Conservation (phyloP, 768 basidiomycete species). For the Termitomyces sp. region DNA sequence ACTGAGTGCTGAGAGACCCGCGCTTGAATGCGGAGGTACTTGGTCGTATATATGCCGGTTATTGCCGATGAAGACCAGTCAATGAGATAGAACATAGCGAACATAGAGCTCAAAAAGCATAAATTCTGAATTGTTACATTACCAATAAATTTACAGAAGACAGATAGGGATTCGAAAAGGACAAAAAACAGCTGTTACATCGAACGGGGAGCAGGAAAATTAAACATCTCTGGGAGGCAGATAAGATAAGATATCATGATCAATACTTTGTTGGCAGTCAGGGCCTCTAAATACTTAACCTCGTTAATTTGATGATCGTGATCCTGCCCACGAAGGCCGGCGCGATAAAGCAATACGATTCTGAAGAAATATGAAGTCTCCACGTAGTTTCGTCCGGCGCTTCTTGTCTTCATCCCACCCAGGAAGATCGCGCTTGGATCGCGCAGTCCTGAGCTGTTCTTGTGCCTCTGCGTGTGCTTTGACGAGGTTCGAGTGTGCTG, state of each 20-base stretch:
- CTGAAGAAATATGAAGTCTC: slow-evolving; percentile 21
- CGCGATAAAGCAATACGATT: slow-evolving; percentile 7
- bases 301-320: neutral
- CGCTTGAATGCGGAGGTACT: too few species aligned
- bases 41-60: neutral
- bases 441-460: slow-evolving; percentile 19
- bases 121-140: neutral
- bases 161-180: neutral
- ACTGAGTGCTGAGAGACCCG: too few species aligned
- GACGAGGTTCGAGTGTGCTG: slow-evolving; percentile 28
- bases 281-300: too few species aligned
- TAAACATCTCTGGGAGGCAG: neutral
- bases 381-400: slow-evolving; percentile 27
- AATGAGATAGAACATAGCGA: too few species aligned
- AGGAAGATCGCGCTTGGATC: slow-evolving; percentile 24
- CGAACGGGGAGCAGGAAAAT: neutral
- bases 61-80: neutral
- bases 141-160: neutral
- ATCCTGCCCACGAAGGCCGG: slow-evolving; percentile 6
- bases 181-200: neutral
- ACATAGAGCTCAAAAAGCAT: neutral
- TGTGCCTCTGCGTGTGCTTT: slow-evolving; percentile 26
- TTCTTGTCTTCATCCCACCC: slow-evolving; percentile 31
- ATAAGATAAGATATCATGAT: neutral
- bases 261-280: too few species aligned